A percentile compares a stretch with the other conserved stretches of the same genome.
phyloP scores from a whole-genome alignment of 1,284 basidiomycete genomes.

The Tilletia walkeri region DNA sequence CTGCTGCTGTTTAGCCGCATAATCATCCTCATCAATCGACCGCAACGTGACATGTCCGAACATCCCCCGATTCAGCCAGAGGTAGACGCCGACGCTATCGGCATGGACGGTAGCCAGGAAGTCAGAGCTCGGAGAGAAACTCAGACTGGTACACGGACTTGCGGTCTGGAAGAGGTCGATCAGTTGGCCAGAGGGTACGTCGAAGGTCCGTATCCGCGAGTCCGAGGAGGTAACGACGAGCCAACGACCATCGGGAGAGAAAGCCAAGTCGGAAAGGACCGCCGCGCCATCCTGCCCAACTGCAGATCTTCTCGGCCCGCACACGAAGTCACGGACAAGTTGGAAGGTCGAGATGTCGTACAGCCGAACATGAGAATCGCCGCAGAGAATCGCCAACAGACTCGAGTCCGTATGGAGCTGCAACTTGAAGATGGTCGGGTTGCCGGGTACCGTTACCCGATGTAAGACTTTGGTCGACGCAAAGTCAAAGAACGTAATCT shows the following conservation, averaged over 20 bases:
- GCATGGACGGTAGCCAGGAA: constrained; percentile 94
- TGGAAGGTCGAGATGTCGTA: constrained; percentile 86
- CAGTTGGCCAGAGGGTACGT: constrained; percentile 85
- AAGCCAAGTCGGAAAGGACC: constrained; percentile 56
- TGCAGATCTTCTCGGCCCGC: constrained; percentile 52
- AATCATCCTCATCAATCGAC: constrained; percentile 73
- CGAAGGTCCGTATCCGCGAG: constrained; percentile 88
- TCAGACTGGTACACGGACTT: constrained; percentile 83
- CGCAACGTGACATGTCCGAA: constrained; percentile 81
- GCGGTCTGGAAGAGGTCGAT: constrained; percentile 88
- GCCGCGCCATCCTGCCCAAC: constrained; percentile 65
- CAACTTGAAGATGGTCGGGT: constrained; percentile 60
- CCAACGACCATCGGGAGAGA: constrained; percentile 93
- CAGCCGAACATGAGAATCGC: constrained; percentile 78
- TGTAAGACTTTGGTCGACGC: constrained; percentile 73
- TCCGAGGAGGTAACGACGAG: constrained; percentile 83
- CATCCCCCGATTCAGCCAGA: constrained; percentile 97
- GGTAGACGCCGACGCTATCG: constrained; percentile 86
- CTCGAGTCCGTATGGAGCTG: constrained; percentile 80
- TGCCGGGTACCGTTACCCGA: constrained; percentile 62
- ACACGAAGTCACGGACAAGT: constrained; percentile 76
- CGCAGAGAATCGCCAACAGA: constrained; percentile 78
- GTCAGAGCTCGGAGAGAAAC: constrained; percentile 91
- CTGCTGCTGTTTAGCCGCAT: constrained; percentile 56
- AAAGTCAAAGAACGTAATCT: constrained; percentile 91